A percentile compares a stretch with the other conserved stretches of the same genome.
Evolutionary conservation across 371 early-diverging fungal species (phyloP).

Genomic region (Mucor racemosus): DNA sequence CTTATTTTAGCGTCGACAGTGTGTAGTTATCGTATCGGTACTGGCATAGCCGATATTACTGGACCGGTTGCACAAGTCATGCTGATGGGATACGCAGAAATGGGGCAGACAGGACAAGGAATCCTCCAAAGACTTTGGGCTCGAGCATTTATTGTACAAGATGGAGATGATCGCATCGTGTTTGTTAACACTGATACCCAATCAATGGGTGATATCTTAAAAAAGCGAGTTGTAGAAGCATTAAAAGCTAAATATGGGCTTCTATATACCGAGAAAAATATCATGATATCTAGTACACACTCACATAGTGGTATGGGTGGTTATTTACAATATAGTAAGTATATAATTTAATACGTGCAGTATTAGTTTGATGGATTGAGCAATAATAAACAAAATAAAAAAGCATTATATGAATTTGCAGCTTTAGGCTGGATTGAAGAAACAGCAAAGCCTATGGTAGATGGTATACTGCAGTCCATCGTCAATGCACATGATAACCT

Average conservation of each 20-base stretch:
- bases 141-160: constrained; percentile 55
- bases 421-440: constrained; percentile 52
- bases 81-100: constrained; percentile 64
- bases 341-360: too few relatives aligned
- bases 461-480: constrained; percentile 62
- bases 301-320: constrained; percentile 62
- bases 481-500: constrained; percentile 56
- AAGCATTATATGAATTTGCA: constrained; percentile 44
- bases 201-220: constrained; percentile 44
- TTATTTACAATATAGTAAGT: constrained; percentile 51
- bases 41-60: constrained; percentile 54
- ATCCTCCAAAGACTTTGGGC: constrained; percentile 60
- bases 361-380: too few relatives aligned
- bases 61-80: constrained; percentile 49
- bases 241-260: constrained; percentile 32
- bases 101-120: constrained; percentile 58
- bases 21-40: constrained; percentile 35
- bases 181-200: constrained; percentile 63
- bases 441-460: constrained; percentile 54
- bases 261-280: constrained; percentile 51
- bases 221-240: constrained; percentile 37
- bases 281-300: constrained; percentile 71
- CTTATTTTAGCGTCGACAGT: neutral
- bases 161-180: constrained; percentile 43
- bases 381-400: too few relatives aligned